phyloP scores from a whole-genome alignment of 805 yeast species.

The Ascoidea tarda region DNA sequence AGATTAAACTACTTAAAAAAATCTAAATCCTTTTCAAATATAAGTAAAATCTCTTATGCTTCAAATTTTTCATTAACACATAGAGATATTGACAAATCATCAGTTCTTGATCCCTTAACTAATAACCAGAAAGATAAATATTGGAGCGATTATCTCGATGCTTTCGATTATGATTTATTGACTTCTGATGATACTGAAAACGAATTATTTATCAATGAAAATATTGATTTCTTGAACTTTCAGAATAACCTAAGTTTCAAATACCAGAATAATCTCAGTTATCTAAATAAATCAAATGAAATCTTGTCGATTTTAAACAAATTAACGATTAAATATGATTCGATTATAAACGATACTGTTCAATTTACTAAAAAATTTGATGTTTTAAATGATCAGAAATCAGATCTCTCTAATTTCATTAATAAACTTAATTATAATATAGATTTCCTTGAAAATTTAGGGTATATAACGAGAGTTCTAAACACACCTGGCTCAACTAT shows the following conservation, averaged over 20 bases:
- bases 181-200: slow-evolving; percentile 26
- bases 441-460: slow-evolving; percentile 54
- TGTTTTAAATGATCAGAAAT: slow-evolving; percentile 31
- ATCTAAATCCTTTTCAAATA: not conserved
- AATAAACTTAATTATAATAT: slow-evolving; percentile 34
- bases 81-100: not conserved
- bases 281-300: slow-evolving; percentile 29
- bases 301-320: slow-evolving; percentile 31
- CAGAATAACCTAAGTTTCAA: slow-evolving; percentile 20
- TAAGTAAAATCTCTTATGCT: not conserved
- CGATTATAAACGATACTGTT: slow-evolving; percentile 45
- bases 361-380: slow-evolving; percentile 49
- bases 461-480: slow-evolving; percentile 50
- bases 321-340: slow-evolving; percentile 36
- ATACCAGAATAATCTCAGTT: slow-evolving; percentile 17
- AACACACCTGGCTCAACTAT: slow-evolving; percentile 59
- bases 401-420: slow-evolving; percentile 25
- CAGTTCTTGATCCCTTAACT: slow-evolving; percentile 22
- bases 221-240: slow-evolving; percentile 17
- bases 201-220: slow-evolving; percentile 23
- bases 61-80: not conserved
- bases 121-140: slow-evolving; percentile 20
- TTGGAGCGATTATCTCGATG: slow-evolving; percentile 22
- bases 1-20: not conserved
- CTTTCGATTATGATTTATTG: slow-evolving; percentile 27